These are phyloP conservation scores for Pleurotus tuber-regium DNA, from an alignment of 768 basidiomycete genomes.

Conservation along the genomic window DNA sequence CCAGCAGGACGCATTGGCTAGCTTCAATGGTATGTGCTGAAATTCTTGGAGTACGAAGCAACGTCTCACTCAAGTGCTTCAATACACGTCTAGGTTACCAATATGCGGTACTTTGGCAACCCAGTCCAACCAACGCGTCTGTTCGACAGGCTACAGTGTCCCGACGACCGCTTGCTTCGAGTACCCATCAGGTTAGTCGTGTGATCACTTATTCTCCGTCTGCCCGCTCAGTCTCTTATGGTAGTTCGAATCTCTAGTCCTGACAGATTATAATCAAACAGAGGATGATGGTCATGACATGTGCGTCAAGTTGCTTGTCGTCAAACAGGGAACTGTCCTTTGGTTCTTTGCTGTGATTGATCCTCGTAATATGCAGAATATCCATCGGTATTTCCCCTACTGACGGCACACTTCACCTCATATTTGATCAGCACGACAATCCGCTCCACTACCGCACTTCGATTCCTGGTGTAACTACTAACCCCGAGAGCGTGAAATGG, in stretches of 20 bases:
- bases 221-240: background rate
- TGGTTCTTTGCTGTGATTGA: background rate
- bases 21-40: conserved; percentile 22
- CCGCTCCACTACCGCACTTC: conserved; percentile 31
- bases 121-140: conserved; percentile 22
- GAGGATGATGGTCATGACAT: conserved; percentile 35
- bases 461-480: conserved; percentile 24
- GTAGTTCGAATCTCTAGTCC: conserved; percentile 19
- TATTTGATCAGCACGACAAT: conserved; percentile 36
- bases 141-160: conserved; percentile 25
- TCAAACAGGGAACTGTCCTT: too few species aligned
- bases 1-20: conserved; percentile 31
- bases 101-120: conserved; percentile 31
- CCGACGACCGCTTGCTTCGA: conserved; percentile 20
- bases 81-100: conserved; percentile 21
- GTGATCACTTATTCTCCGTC: background rate
- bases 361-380: conserved; percentile 21
- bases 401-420: conserved; percentile 32
- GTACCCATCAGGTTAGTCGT: conserved; percentile 21
- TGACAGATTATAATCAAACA: conserved; percentile 33
- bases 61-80: background rate
- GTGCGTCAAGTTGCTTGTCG: too few species aligned
- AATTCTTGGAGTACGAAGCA: too few species aligned
- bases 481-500: conserved; percentile 23
- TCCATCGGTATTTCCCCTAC: conserved; percentile 33